Evolutionary conservation across 441 rosid species (phyloP), one percentile per base, ranked within the genome.

Genomic region (Gossypium davidsonii): DNA sequence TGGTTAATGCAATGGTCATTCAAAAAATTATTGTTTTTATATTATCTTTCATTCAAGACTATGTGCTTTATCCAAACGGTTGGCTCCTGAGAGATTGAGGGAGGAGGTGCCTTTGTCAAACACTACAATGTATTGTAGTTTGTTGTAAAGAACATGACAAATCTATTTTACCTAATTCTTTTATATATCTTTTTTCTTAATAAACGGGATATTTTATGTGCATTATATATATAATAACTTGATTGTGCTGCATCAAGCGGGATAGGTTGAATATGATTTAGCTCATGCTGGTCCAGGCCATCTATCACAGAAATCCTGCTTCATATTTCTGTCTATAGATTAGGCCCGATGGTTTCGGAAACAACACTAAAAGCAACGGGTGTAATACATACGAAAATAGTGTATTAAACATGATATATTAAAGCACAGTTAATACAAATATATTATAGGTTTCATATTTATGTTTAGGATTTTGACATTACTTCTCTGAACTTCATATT

Each of bases 61-160:
- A 39, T 59, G 67, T 44, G 25, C 25, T 55, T 46, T 18, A 37
- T 26, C 57, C 71, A 31, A 74, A 18, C 11, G 23, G 44, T 81
- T 74, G 70, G 62, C 46, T 20, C 8, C 2, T 64, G 52, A 64
- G 48, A 25, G 66, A 14, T 58, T 58, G 26, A 14, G 49, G 61
- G 56, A 51, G 48, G 37, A 49, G 39, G 6, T 53, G 10, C 46
- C 48, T 14, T 53, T 26, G 37, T 67, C n/a, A 53, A 59, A 58
- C 20, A 8, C n/a, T 51, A 9, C 44, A 51, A 37, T 75, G 76
- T 77, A 78, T 44, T 57, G 49, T 70, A 64, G 59, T 31, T 61
- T 78, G 73, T 71, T 79, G 85, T 68, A 79, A 62, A 77, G 77
- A 65, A 59, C 53, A 71, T 14, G 55, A 49, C 55, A 71, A 74